Evolutionary conservation across 2,329 filamentous ascomycete species (phyloP), one percentile per base, ranked within the genome.

Genomic region (Ophioceras dolichostomum): DNA sequence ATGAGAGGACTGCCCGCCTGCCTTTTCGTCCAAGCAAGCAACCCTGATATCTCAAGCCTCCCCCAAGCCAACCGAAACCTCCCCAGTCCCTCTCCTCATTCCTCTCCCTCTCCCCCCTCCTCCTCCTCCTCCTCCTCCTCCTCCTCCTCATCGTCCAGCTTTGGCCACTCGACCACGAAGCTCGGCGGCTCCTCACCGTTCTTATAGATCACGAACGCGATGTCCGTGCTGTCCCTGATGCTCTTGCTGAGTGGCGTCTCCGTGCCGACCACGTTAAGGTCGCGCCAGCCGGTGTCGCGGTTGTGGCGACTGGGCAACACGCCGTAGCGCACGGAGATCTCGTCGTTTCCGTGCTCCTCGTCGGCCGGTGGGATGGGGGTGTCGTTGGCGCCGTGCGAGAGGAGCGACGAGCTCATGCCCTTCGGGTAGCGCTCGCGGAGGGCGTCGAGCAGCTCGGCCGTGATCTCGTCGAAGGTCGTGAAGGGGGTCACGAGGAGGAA

Each of bases 401-500:
- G 47, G 14, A 53, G 39, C 13, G 58, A 55, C 10, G 55, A 56
- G 2, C 56, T 60, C 5, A 79, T 60, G 10, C 75, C 74, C 0
- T 56, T 39, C 0, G 73, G 67, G 41, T 76, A 78, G 20, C 72
- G 61, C 32, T 77, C 73, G 20, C 52, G 61, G 5, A 87, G 58
- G 10, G 74, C 60, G 1, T 62, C 56, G 14, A 83, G 58, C 2
- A 88, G 68, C 16, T 75, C 67, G 14, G 62, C 47, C 39, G 75
- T 75, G 41, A 83, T 60, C 1, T 63, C 56, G 13, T 64, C 58
- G 49, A 85, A 73, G 10, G 74, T 57, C 28, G 68, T 67, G 12
- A 68, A 59, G 5, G 75, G 61, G 28, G 75, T 68, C 32, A 80
- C 67, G 43, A 82, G 77, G 40, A 87, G 64, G 48, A 83, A 73